Conservation (phyloP, 2,329 filamentous ascomycete genomes). For the Lasiodiplodia theobromae region DNA sequence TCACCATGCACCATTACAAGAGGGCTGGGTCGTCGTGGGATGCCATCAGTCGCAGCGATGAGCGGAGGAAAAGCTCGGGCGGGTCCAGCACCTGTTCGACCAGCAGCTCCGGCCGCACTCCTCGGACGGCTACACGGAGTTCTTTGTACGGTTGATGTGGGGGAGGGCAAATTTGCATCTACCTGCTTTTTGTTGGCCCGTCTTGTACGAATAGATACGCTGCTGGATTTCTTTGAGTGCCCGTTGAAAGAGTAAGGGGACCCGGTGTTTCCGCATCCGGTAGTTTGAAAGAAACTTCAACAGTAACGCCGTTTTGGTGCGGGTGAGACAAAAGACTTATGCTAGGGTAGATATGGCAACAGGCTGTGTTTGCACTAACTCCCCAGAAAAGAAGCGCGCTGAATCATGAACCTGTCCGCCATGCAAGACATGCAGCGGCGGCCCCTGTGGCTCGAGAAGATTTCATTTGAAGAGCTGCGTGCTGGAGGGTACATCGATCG, state of each 20-base stretch:
- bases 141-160: constrained; percentile 21
- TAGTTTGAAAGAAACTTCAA: background rate
- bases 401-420: background rate
- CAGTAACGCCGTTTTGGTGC: background rate
- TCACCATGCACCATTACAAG: constrained; percentile 29
- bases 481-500: constrained; percentile 19
- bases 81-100: constrained; percentile 28
- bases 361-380: too few relatives aligned
- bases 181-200: background rate
- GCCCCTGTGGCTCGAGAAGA: constrained; percentile 23
- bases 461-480: constrained; percentile 22
- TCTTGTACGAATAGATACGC: background rate
- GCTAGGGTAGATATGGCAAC: constrained; percentile 4
- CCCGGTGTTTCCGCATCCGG: constrained; percentile 1
- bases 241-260: background rate
- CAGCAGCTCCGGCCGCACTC: constrained; percentile 26
- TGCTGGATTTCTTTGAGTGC: background rate
- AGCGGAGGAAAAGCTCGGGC: constrained; percentile 25
- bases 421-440: background rate
- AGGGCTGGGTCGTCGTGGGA: constrained; percentile 12
- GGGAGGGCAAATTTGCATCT: background rate
- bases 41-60: constrained; percentile 14
- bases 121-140: constrained; percentile 17
- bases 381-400: background rate
- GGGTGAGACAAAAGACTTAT: background rate